Evolutionary conservation across 148 eudicot genomes (phyloP), one percentile per base, ranked within the genome.

Genomic region (Chenopodium quinoa): DNA sequence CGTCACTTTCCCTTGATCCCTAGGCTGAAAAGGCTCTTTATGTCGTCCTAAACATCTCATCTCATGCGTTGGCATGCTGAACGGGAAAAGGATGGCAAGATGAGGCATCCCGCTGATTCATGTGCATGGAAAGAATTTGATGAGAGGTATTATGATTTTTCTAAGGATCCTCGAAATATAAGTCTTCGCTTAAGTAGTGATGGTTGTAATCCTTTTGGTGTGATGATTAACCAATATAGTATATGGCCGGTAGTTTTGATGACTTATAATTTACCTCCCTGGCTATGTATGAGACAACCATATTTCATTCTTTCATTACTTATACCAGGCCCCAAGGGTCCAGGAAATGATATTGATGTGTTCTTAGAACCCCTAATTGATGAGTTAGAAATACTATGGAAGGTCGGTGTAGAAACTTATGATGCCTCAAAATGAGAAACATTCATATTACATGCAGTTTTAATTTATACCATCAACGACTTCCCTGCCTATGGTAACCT

Each of bases 41-140:
- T 67, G 73, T 81, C 78, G 8, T 29, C 64, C 48, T 1, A 46
- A 46, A 46, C 48, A 46, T 46, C 48, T 5, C 48, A 46, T 46
- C 48, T 46, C 48, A 46, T 46, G 48, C 9, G 9, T 8, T 46
- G 48, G 48, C 48, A 46, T 46, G 48, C 48, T 8, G 6, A 2
- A 5, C 48, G 48, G 0, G 48, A 46, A 46, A 5, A 73, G 67
- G 67, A 75, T 82, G 80, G 79, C 73, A 67, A 54, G 6, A 23
- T 76, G 25, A 76, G 77, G 34, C 81, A 86, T 82, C 81, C 75
- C 0, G 67, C 65, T 2, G 73, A 83, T 56, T 47, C 81, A 4
- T 17, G 25, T 19, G 79, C 80, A 56, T 86, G 86, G 86, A 83
- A 81, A 60, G 34, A 58, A 1, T 80, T 86, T 68, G 65, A 69